Conservation (phyloP, 495 filamentous ascomycete species). For the Parachaetomium inaequale region DNA sequence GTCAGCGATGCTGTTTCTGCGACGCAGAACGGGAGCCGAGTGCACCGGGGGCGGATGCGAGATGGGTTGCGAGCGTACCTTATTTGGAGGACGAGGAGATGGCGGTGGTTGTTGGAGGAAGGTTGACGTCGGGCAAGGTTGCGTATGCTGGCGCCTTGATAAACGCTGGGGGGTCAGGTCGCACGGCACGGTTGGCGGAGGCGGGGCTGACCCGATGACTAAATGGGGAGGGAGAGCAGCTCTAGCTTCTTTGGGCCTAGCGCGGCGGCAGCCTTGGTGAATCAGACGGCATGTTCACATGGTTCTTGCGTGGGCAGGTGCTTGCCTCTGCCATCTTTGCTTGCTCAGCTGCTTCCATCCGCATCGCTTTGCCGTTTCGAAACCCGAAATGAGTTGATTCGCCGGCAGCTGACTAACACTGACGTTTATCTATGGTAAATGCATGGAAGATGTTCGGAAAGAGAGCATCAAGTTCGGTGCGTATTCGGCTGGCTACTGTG, state of each 20-base stretch:
- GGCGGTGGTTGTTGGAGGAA: slow-evolving; percentile 6
- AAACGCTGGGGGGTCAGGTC: slow-evolving; percentile 15
- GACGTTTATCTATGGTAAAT: too few species aligned
- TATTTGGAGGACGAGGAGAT: background rate
- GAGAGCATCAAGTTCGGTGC: too few species aligned
- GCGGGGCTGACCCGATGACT: slow-evolving; percentile 35
- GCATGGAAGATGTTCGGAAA: too few species aligned
- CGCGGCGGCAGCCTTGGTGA: slow-evolving; percentile 20
- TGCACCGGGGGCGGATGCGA: slow-evolving; percentile 2
- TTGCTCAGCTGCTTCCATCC: slow-evolving; percentile 8
- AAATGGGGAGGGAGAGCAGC: slow-evolving; percentile 17
- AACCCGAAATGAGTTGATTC: too few species aligned
- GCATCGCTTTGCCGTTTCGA: background rate
- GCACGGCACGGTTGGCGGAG: slow-evolving; percentile 18
- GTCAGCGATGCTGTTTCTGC: slow-evolving; percentile 5
- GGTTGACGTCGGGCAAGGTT: slow-evolving; percentile 12
- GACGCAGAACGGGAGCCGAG: background rate
- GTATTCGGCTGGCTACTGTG: too few species aligned
- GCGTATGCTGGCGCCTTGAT: slow-evolving; percentile 29
- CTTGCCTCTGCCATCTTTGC: background rate
- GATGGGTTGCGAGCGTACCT: background rate
- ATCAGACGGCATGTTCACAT: slow-evolving; percentile 34
- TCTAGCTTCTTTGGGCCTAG: slow-evolving; percentile 16
- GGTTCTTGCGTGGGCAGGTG: slow-evolving; percentile 13
- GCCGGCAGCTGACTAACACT: too few species aligned